Evolutionary conservation across 2,329 filamentous ascomycete genomes (phyloP).

Genomic region (Fusarium luffae): DNA sequence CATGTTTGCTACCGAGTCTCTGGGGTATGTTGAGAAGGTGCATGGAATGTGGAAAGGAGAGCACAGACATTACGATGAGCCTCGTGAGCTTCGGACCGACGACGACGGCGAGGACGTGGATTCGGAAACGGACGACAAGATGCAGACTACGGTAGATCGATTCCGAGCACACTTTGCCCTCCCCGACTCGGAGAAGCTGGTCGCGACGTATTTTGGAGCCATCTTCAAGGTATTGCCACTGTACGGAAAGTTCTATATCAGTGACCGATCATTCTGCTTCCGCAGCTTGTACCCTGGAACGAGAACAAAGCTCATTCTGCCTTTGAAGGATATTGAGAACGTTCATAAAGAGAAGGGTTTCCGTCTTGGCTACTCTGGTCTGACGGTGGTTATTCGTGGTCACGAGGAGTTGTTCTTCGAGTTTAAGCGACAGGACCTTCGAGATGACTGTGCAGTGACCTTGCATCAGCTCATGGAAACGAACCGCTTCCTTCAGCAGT

Average conservation of each 20-base stretch:
- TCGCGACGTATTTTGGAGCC: conserved; percentile 92
- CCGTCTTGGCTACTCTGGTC: conserved; percentile 86
- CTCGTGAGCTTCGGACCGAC: conserved; percentile 62
- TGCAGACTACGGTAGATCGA: conserved; percentile 76
- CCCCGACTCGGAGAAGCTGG: conserved; percentile 82
- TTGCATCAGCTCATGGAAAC: conserved; percentile 81
- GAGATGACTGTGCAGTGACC: conserved; percentile 90
- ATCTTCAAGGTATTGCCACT: conserved; percentile 90
- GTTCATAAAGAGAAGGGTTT: conserved; percentile 96
- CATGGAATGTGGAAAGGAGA: conserved; percentile 97
- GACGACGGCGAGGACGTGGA: conserved; percentile 61
- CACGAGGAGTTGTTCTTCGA: conserved; percentile 98
- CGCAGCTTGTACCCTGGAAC: conserved; percentile 90
- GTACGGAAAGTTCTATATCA: conserved; percentile 97
- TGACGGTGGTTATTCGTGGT: conserved; percentile 92
- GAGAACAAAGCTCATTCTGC: conserved; percentile 90
- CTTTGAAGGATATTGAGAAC: conserved; percentile 90
- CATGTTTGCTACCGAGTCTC: conserved; percentile 87
- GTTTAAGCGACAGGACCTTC: conserved; percentile 78
- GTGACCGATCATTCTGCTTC: conserved; percentile 89
- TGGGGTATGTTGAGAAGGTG: conserved; percentile 96
- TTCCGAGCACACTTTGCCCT: conserved; percentile 92
- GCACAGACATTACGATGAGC: conserved; percentile 84
- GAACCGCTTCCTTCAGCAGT: conserved; percentile 75
- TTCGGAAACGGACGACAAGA: conserved; percentile 71